Percentiles rank a stretch among this genome's conserved stretches.
Evolutionary conservation across 2,329 filamentous ascomycete genomes (phyloP).

Genomic region (Nothomitra cinnamomea): DNA sequence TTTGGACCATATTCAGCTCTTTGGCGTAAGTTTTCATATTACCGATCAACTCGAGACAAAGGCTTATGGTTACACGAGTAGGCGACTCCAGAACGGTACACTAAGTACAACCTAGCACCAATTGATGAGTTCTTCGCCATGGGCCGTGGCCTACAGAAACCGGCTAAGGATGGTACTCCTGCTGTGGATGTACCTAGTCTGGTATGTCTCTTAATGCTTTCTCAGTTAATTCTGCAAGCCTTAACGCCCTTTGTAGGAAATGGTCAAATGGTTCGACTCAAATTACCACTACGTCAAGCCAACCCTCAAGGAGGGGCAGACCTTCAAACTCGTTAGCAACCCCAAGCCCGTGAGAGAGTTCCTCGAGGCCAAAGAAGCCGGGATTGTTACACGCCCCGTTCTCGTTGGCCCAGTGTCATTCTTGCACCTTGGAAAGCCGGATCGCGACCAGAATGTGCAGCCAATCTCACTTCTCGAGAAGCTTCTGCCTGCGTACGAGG

Average conservation of each 20-base stretch:
- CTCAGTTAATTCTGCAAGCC: not conserved
- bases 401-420: slow-evolving; percentile 93
- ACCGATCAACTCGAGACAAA: not conserved
- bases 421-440: slow-evolving; percentile 93
- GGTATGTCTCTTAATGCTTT: slow-evolving; percentile 25
- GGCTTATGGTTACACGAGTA: slow-evolving; percentile 20
- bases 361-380: slow-evolving; percentile 94
- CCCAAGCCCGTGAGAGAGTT: slow-evolving; percentile 93
- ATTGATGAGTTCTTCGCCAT: slow-evolving; percentile 99
- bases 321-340: slow-evolving; percentile 71
- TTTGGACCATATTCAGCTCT: slow-evolving; percentile 94
- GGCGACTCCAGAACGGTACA: slow-evolving; percentile 87
- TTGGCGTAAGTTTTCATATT: slow-evolving; percentile 49
- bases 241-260: slow-evolving; percentile 41
- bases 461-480: slow-evolving; percentile 89
- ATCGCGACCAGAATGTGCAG: slow-evolving; percentile 82
- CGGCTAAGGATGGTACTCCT: slow-evolving; percentile 31
- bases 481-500: slow-evolving; percentile 84
- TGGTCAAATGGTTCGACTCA: slow-evolving; percentile 99
- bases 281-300: slow-evolving; percentile 99
- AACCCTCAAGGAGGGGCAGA: slow-evolving; percentile 91
- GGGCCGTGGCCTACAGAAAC: slow-evolving; percentile 95
- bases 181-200: slow-evolving; percentile 75
- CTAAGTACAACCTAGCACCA: slow-evolving; percentile 67
- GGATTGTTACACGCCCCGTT: slow-evolving; percentile 83